Evolutionary conservation across 805 yeast species (phyloP).

Genomic region (Candida khao-thaluensis): DNA sequence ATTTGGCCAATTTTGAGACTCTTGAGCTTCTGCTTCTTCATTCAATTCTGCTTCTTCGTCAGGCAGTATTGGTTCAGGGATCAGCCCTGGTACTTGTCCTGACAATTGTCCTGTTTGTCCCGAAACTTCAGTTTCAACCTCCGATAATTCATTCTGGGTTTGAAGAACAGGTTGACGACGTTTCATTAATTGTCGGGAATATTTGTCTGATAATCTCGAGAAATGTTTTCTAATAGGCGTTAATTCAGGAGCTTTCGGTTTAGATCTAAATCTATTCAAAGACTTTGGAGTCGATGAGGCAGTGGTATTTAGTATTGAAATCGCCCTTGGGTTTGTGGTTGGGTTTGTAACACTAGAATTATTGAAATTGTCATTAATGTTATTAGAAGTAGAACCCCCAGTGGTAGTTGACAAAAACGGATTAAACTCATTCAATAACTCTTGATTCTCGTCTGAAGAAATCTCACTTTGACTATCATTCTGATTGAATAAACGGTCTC

Average conservation of each 20-base stretch:
- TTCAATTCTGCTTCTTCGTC: constrained; percentile 6
- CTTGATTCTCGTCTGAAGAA: constrained; percentile 20
- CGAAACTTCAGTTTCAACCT: not conserved
- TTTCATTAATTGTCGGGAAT: constrained; percentile 18
- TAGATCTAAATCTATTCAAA: not conserved
- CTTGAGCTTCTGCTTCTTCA: too few relatives aligned
- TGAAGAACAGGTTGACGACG: constrained; percentile 8
- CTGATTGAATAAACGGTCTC: constrained; percentile 4
- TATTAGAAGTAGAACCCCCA: not conserved
- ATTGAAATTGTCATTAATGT: not conserved
- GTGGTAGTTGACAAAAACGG: constrained; percentile 11
- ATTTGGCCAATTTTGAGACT: constrained; percentile 24
- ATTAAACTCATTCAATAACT: constrained; percentile 21
- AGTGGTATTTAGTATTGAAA: not conserved
- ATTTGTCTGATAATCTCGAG: constrained; percentile 19
- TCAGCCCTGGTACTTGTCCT: not conserved
- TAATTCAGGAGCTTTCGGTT: constrained; percentile 3
- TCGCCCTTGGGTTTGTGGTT: not conserved
- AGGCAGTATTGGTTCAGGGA: constrained; percentile 8
- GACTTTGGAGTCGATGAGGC: constrained; percentile 2
- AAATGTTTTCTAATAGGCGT: constrained; percentile 16
- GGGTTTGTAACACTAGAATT: not conserved
- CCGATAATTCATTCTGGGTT: constrained; percentile 5
- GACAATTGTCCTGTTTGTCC: not conserved
- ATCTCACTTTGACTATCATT: constrained; percentile 11